These are phyloP conservation scores for Venturia carpophila DNA, from an alignment of 2,329 filamentous ascomycete species.

Conservation along the genomic window DNA sequence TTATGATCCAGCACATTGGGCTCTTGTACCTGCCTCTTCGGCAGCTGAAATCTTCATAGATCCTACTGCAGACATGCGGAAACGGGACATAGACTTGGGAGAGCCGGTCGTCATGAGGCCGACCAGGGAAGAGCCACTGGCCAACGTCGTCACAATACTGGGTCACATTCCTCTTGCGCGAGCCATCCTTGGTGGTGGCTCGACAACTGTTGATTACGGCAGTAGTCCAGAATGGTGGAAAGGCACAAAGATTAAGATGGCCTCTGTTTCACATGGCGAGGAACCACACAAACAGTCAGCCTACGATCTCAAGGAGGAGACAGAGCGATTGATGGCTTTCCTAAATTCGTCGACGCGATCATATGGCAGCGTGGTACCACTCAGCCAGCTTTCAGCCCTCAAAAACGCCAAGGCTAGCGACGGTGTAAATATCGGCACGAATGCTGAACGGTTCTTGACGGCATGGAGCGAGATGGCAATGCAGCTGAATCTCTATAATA, in stretches of 20 bases:
- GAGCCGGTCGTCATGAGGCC: conserved; percentile 53
- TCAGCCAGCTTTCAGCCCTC: conserved; percentile 39
- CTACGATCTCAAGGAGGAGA: conserved; percentile 47
- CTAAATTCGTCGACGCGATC: conserved; percentile 49
- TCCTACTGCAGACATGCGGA: conserved; percentile 40
- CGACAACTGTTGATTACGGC: conserved; percentile 44
- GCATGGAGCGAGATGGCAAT: conserved; percentile 39
- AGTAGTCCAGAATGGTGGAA: conserved; percentile 55
- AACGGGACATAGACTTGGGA: conserved; percentile 32
- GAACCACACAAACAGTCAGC: conserved; percentile 31
- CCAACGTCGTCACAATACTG: conserved; percentile 53
- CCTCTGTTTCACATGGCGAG: conserved; percentile 22
- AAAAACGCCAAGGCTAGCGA: conserved; percentile 25
- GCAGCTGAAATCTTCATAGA: conserved; percentile 48
- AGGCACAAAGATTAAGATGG: conserved; percentile 46
- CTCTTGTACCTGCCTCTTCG: conserved; percentile 42
- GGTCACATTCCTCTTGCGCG: conserved; percentile 52
- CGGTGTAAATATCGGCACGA: conserved; percentile 31
- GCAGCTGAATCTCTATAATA: background rate
- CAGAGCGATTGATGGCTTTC: conserved; percentile 55
- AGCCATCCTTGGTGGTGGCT: conserved; percentile 46
- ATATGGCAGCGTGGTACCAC: conserved; percentile 49
- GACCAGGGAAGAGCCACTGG: conserved; percentile 46
- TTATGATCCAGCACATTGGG: conserved; percentile 38
- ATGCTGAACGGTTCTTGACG: conserved; percentile 40